Base-by-base conservation (phyloP, 495 filamentous ascomycete genomes). In the Podospora pseudopauciseta region DNA sequence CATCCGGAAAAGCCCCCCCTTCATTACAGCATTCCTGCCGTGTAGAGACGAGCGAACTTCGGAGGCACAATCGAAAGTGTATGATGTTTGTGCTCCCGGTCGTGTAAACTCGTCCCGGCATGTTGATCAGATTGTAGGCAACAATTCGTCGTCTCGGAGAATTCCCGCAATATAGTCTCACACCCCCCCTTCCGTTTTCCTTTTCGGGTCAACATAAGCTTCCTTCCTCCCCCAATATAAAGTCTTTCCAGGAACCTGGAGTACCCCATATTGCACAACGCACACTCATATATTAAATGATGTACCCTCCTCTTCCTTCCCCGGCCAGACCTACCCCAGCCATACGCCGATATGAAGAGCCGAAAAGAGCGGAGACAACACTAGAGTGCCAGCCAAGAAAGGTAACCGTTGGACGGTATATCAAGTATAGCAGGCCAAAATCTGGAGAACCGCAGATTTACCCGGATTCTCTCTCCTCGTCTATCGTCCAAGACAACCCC, bases 391-490 rank as follows among this genome's bases (percentile, higher is more conserved):
- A 70, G 73, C 70, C 71, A 76, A 74, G 73, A 72, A 68, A 19
- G 72, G 72, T 34, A 74, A 74, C 32, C 15, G 53, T 63, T 60
- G 58, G 39, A 49, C 39, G 39, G 39, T 49, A 49, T 54, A 59
- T 68, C 58, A 70, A 65, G 61, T 32, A 63, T 62, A 59, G 26
- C 56, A 54, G 67, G 60, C 64, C 58, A 49, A 49, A 70, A 69
- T 68, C 64, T 69, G 70, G 72, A 65, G 67, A 58, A 53, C 11
- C 55, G 20, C 60, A 60, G 73, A 74, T 66, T 76, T 77, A 72
- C 75, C 75, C 73, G 74, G 71, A 72, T 77, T 76, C 70, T 30
- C 23, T 57, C 13, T 72, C 68, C 30, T 77, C 73, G 72, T 74
- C 70, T 75, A 77, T 77, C 72, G 72, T 63, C 16, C 26, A 49